Evolutionary conservation across 805 yeast species (phyloP).

Genomic region (Yarrowia sp.): DNA sequence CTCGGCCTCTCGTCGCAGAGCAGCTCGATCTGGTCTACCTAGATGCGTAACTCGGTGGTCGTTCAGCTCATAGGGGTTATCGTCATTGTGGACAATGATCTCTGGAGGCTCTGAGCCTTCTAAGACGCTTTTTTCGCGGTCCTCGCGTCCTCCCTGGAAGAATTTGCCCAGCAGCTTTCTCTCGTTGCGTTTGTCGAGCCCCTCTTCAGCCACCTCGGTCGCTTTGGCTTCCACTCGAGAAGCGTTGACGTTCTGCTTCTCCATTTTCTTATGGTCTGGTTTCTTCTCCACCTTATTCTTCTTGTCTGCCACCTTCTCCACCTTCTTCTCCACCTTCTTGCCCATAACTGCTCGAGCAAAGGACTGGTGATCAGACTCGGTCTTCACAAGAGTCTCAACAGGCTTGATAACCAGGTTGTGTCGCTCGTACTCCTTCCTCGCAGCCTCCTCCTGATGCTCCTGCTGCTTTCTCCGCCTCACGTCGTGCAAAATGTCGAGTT

Average conservation of each 20-base stretch:
- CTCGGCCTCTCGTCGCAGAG: not conserved
- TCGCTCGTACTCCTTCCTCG: not conserved
- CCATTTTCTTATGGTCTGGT: not conserved
- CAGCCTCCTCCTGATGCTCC: not conserved
- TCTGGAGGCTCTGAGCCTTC: no score
- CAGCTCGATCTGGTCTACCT: not conserved
- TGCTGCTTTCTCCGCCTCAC: not conserved
- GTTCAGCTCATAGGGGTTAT: not conserved
- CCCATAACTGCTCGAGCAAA: not conserved
- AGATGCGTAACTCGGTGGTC: not conserved
- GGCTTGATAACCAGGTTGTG: not conserved
- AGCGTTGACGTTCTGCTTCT: not conserved
- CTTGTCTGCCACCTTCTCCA: not conserved
- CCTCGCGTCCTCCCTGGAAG: not conserved
- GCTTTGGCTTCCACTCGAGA: no score
- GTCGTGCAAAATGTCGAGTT: not conserved
- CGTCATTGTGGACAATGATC: not conserved
- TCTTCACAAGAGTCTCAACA: not conserved
- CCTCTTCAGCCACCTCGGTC: no score
- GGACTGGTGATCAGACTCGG: not conserved
- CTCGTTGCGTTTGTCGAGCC: not conserved
- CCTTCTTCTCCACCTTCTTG: no score
- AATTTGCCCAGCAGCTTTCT: not conserved
- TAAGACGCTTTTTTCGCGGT: no score
- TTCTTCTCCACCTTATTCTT: not conserved